These are phyloP conservation scores for Candida sp. DNA, from an alignment of 1,139 yeast species.

Conservation along the genomic window DNA sequence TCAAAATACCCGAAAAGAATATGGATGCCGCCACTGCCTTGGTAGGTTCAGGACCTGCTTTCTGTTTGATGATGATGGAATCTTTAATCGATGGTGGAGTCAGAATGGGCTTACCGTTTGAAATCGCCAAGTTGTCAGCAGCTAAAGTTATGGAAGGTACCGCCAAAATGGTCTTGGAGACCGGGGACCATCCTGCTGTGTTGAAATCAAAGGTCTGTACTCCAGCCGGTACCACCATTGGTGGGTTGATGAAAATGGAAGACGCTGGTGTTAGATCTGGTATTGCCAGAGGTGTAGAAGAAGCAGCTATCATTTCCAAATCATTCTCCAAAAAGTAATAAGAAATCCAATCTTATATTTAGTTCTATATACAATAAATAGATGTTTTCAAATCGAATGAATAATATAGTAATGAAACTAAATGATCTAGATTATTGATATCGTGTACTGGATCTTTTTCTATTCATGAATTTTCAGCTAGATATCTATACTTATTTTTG, in stretches of 20 bases:
- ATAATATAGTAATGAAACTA: too few relatives aligned
- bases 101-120: conserved; percentile 89
- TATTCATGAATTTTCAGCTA: too few relatives aligned
- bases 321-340: conserved; percentile 64
- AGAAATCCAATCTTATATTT: too few relatives aligned
- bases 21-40: conserved; percentile 97
- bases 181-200: conserved; percentile 92
- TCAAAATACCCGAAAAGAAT: conserved; percentile 80
- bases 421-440: too few relatives aligned
- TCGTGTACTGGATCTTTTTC: too few relatives aligned
- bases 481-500: neutral
- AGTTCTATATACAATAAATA: too few relatives aligned
- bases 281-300: conserved; percentile 85
- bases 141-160: conserved; percentile 96
- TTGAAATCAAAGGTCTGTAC: conserved; percentile 90
- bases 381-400: too few relatives aligned
- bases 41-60: conserved; percentile 98
- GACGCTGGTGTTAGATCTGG: conserved; percentile 87
- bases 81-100: conserved; percentile 94
- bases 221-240: conserved; percentile 98
- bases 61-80: conserved; percentile 85
- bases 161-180: conserved; percentile 82
- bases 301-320: conserved; percentile 83
- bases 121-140: conserved; percentile 84
- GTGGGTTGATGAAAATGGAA: conserved; percentile 91